Percentiles rank a stretch among this genome's conserved stretches.
phyloP scores from a whole-genome alignment of 139 green algal genomes.

The Chlorella sp. region DNA sequence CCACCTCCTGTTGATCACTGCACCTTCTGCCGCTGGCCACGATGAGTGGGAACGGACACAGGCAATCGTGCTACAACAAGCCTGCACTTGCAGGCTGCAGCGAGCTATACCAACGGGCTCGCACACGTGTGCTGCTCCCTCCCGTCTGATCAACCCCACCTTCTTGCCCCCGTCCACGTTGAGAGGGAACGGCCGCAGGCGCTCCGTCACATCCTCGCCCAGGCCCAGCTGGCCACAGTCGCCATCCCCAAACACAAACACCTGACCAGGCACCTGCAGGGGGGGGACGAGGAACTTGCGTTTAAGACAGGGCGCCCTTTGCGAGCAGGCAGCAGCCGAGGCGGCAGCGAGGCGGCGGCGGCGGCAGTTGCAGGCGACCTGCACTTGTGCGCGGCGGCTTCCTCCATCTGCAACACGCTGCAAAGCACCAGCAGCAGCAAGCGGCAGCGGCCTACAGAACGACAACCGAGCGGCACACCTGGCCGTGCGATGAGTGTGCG shows the following conservation, averaged over 20 bases:
- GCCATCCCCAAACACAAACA: constrained; percentile 68
- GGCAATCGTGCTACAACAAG: not conserved
- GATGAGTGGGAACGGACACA: constrained; percentile 48
- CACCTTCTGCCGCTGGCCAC: constrained; percentile 32
- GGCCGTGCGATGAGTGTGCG: constrained; percentile 34
- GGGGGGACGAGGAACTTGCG: not conserved
- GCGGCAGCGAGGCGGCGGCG: not conserved
- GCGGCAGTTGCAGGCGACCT: not conserved
- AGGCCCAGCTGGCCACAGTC: constrained; percentile 76
- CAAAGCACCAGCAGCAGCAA: not conserved
- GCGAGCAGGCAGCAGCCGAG: no score
- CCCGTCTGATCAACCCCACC: not conserved
- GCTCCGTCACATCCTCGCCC: constrained; percentile 67
- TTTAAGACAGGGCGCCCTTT: not conserved
- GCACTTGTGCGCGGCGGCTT: no score
- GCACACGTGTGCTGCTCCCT: no score
- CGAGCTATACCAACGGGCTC: no score
- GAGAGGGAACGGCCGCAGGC: constrained; percentile 50
- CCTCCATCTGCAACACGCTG: not conserved
- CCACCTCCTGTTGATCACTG: no score
- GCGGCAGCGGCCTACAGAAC: not conserved
- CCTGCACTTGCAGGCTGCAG: no score
- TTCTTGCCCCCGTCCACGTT: constrained; percentile 36
- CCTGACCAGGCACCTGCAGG: constrained; percentile 49
- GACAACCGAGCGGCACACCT: not conserved